A percentile compares a stretch with the other conserved stretches of the same genome.
Evolutionary conservation across 768 basidiomycete genomes (phyloP).

Genomic region (Collybiopsis confluens): DNA sequence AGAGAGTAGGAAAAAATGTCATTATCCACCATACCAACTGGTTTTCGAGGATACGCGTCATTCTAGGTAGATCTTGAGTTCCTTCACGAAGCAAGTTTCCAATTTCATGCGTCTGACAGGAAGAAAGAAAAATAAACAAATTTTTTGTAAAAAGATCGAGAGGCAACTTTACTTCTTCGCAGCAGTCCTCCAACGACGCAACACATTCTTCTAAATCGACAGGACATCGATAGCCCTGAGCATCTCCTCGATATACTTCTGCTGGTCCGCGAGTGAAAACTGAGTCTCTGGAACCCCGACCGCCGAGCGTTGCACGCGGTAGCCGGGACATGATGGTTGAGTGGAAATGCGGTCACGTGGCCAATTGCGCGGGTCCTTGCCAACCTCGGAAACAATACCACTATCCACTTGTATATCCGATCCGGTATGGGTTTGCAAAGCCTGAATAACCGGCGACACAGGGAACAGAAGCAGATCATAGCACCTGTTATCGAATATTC

Average conservation of each 20-base stretch:
- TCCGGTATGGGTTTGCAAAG: no score
- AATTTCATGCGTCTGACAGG: conserved; percentile 56
- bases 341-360: no score
- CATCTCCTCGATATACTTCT: conserved; percentile 61
- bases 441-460: no score
- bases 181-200: conserved; percentile 74
- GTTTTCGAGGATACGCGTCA: conserved; percentile 61
- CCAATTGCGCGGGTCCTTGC: no score
- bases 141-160: neutral
- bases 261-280: conserved; percentile 60
- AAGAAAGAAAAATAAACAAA: neutral
- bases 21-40: conserved; percentile 63
- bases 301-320: conserved; percentile 48
- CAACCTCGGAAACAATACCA: no score
- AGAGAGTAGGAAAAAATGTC: neutral
- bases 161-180: conserved; percentile 49
- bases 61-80: conserved; percentile 67
- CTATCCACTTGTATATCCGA: no score
- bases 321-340: conserved; percentile 57
- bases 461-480: no score
- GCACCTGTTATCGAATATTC: no score
- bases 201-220: conserved; percentile 75
- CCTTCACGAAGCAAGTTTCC: conserved; percentile 67
- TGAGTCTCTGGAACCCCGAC: conserved; percentile 47
- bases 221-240: conserved; percentile 55